A percentile compares a stretch with the other conserved stretches of the same genome.
Conservation (phyloP, 1,284 basidiomycete genomes). For the Stygiomarasmius scandens region DNA sequence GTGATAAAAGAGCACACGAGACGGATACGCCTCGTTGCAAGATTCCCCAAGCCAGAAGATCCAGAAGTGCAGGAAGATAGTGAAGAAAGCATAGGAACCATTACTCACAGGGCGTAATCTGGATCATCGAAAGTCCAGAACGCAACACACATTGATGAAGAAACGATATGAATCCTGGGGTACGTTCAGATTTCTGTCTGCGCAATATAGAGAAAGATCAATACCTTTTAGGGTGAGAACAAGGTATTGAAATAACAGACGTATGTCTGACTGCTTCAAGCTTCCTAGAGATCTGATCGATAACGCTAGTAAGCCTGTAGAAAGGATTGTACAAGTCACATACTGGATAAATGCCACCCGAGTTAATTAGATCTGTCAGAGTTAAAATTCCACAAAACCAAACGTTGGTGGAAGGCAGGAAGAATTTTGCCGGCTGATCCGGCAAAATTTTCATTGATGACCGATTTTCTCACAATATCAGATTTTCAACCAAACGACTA, state of each 20-base stretch:
- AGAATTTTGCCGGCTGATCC: not conserved
- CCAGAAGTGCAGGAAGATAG: not conserved
- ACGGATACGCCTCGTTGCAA: conserved; percentile 6
- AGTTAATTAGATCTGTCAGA: too few species aligned
- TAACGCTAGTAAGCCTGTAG: not conserved
- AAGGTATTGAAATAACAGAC: too few species aligned
- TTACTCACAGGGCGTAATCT: conserved; percentile 74
- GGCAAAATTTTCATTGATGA: not conserved
- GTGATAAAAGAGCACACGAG: not conserved
- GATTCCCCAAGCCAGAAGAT: conserved; percentile 1
- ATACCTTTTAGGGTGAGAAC: too few species aligned
- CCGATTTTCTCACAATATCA: conserved; percentile 5
- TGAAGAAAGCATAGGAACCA: conserved; percentile 6
- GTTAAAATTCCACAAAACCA: too few species aligned
- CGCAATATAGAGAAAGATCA: too few species aligned
- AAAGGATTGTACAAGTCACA: not conserved
- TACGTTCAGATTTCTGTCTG: too few species aligned
- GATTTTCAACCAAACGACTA: not conserved
- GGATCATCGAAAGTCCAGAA: conserved; percentile 76
- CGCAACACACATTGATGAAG: conserved; percentile 66
- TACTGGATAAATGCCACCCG: too few species aligned
- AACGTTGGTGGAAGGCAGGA: not conserved
- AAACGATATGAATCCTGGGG: too few species aligned
- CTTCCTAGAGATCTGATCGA: not conserved
- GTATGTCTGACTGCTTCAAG: not conserved